Base-by-base conservation (phyloP, 169 alveolate genomes). In the Plasmodium ovale region DNA sequence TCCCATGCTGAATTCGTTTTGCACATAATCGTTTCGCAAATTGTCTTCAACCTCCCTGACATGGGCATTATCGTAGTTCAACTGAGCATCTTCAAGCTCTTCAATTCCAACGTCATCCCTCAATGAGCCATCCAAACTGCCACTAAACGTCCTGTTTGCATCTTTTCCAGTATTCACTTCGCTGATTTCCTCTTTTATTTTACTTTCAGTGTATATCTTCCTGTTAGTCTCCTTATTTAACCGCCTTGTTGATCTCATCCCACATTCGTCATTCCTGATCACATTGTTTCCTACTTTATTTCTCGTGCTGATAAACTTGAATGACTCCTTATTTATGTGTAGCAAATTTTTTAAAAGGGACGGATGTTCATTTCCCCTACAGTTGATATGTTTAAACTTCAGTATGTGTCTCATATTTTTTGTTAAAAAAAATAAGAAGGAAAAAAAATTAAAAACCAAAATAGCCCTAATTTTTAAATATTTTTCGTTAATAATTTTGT, bases 401-500 rank as follows among this genome's bases (percentile, higher is more conserved):
- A 67, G 16, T 42, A 67, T 19, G 25, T 42, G 37, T 67, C 42
- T 67, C 77, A 67, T 67, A 67, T 67, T 67, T 67, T 67, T 67
- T 67, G 31, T 27, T 23, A 44, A 39, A 67, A 67, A 39, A 67
- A 67, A 67, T 67, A 37, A 25, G 31, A 67, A 39, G 44, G 25
- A 39, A 67, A 67, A 67, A 67, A 56, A 56, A 56, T 14, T 56
- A 23, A 56, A 56, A 56, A 56, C 39, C 25, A 56, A 56, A 6
- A 19, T 21, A 4, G 35, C 67, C 67, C 25, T 56, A 56, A 56
- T 56, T 56, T 56, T 56, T 56, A 56, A 56, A 23, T 21, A n/a
- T n/a, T n/a, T n/a, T n/a, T n/a, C n/a, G n/a, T n/a, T n/a, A n/a
- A n/a, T n/a, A n/a, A n/a, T n/a, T n/a, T n/a, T n/a, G n/a, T n/a